phyloP scores from a whole-genome alignment of 306 rosid genomes.

The Parietaria judaica region DNA sequence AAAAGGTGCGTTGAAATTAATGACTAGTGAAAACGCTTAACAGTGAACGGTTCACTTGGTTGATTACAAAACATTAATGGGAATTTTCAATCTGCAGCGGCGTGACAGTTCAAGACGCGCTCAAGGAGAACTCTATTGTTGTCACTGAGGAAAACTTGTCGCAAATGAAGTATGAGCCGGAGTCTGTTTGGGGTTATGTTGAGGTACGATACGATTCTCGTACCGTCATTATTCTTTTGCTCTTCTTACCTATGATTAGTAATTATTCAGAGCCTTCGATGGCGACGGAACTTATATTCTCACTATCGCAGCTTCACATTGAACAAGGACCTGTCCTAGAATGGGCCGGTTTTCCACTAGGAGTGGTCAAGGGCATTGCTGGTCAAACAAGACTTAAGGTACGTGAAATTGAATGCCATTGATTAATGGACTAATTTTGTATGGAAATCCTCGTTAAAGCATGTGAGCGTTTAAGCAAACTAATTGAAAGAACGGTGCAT shows the following conservation, averaged over 20 bases:
- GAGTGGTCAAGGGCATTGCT: slow-evolving; percentile 89
- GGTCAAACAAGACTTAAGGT: slow-evolving; percentile 92
- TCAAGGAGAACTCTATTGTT: slow-evolving; percentile 52
- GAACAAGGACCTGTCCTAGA: slow-evolving; percentile 95
- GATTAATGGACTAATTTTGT: background rate
- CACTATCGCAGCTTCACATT: slow-evolving; percentile 65
- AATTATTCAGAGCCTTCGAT: slow-evolving; percentile 4
- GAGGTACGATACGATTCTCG: slow-evolving; percentile 49
- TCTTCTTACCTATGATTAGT: background rate
- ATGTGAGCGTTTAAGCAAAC: too few species aligned
- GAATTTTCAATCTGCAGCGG: slow-evolving; percentile 42
- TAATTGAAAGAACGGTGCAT: too few species aligned
- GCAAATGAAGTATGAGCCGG: slow-evolving; percentile 75
- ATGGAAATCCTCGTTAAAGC: too few species aligned
- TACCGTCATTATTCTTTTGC: background rate
- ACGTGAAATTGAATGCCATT: slow-evolving; percentile 4
- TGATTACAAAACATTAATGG: slow-evolving; percentile 4
- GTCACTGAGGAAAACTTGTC: slow-evolving; percentile 50
- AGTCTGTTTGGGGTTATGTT: slow-evolving; percentile 81
- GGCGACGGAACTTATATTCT: slow-evolving; percentile 2
- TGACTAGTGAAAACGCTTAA: slow-evolving; percentile 11
- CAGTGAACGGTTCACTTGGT: background rate
- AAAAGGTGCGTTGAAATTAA: slow-evolving; percentile 54
- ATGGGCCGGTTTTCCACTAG: slow-evolving; percentile 74
- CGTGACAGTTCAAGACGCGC: slow-evolving; percentile 44